Percentiles rank a stretch among this genome's conserved stretches.
Conservation (phyloP, 83 land plant genomes). For the Larix sibirica region DNA sequence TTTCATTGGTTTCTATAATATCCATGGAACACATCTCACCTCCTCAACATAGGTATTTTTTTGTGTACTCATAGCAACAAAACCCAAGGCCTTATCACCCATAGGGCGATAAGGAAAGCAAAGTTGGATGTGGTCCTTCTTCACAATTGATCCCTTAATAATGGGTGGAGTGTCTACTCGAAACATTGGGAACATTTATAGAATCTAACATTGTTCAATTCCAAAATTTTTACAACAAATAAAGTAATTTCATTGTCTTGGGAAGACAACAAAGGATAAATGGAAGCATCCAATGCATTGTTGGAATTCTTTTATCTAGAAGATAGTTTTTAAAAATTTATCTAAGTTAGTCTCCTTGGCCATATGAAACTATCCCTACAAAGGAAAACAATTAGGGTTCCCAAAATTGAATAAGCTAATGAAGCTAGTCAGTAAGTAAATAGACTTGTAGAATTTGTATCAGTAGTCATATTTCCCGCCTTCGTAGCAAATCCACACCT, state of each 20-base stretch:
- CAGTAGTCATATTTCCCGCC: too few species aligned
- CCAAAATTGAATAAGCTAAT: too few species aligned
- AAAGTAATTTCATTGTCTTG: not conserved
- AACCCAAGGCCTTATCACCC: constrained; percentile 66
- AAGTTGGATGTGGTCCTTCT: constrained; percentile 4
- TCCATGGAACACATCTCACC: constrained; percentile 58
- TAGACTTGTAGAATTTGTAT: too few species aligned
- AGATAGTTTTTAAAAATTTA: not conserved
- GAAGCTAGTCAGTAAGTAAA: too few species aligned
- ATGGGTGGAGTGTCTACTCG: too few species aligned
- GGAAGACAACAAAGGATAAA: not conserved
- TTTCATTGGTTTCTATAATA: constrained; percentile 44
- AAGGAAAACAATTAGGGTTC: too few species aligned
- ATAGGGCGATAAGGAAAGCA: constrained; percentile 66
- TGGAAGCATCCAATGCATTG: not conserved
- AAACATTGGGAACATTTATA: too few species aligned
- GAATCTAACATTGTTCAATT: too few species aligned
- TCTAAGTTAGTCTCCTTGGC: too few species aligned
- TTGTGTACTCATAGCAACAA: constrained; percentile 44
- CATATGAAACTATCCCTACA: too few species aligned
- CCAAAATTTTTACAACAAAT: too few species aligned
- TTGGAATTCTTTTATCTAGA: not conserved
- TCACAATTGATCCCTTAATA: not conserved
- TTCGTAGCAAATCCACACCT: too few species aligned
- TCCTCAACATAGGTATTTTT: constrained; percentile 48